Percentiles rank a stretch among this genome's conserved stretches.
phyloP scores from a whole-genome alignment of 257 asterid genomes.

The Scutellaria baicalensis region DNA sequence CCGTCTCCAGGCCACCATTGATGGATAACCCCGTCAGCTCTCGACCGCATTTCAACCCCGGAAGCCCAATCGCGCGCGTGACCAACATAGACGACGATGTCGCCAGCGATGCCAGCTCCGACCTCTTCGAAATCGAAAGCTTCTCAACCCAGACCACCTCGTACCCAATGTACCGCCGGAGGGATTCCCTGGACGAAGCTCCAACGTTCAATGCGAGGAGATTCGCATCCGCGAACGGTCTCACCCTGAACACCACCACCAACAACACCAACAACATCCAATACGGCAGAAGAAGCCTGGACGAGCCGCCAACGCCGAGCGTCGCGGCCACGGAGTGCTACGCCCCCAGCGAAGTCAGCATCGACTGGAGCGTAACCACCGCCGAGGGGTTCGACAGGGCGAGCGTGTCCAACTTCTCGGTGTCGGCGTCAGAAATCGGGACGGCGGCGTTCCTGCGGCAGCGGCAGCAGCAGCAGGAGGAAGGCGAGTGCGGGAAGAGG shows the following conservation, averaged over 20 bases:
- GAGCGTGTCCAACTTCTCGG: slow-evolving; percentile 51
- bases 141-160: slow-evolving; percentile 61
- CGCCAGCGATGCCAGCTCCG: slow-evolving; percentile 80
- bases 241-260: background rate
- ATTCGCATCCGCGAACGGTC: slow-evolving; percentile 18
- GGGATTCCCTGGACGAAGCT: slow-evolving; percentile 63
- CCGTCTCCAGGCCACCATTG: slow-evolving; percentile 13
- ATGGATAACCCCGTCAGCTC: background rate
- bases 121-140: slow-evolving; percentile 80
- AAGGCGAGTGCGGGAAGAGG: slow-evolving; percentile 14
- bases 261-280: background rate
- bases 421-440: slow-evolving; percentile 45
- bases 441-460: slow-evolving; percentile 22
- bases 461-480: slow-evolving; percentile 20
- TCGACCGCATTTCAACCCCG: slow-evolving; percentile 19
- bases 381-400: slow-evolving; percentile 74
- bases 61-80: slow-evolving; percentile 42
- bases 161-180: slow-evolving; percentile 44
- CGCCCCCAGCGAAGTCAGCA: slow-evolving; percentile 86
- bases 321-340: slow-evolving; percentile 65
- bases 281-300: slow-evolving; percentile 31
- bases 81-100: slow-evolving; percentile 44
- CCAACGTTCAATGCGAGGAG: slow-evolving; percentile 35
- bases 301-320: slow-evolving; percentile 70
- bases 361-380: slow-evolving; percentile 91